phyloP scores from a whole-genome alignment of 805 yeast genomes.

The Saitoella complicata region DNA sequence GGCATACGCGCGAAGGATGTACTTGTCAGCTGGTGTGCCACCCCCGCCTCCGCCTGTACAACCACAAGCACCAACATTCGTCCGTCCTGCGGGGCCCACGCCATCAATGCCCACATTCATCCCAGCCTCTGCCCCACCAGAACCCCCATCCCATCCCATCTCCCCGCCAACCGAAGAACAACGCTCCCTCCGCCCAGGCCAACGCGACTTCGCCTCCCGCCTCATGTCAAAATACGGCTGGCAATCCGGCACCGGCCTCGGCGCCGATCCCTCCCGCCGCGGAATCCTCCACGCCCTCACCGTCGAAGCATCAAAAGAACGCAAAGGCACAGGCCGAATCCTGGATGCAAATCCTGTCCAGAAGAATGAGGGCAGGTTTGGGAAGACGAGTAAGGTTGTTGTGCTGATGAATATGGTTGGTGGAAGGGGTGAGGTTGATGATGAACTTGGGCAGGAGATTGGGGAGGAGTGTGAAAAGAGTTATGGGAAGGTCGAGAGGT shows the following conservation, averaged over 20 bases:
- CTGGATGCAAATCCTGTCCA: neutral
- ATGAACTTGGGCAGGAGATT: neutral
- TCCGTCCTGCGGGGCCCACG: neutral
- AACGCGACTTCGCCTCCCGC: neutral
- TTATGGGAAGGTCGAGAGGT: neutral
- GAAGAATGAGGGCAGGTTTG: neutral
- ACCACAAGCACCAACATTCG: neutral
- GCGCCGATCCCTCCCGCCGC: neutral
- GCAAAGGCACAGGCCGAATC: neutral
- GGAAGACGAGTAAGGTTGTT: neutral
- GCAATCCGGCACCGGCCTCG: neutral
- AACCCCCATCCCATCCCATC: too few species aligned
- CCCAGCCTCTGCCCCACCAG: too few species aligned
- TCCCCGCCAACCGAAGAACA: too few species aligned
- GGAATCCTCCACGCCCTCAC: neutral
- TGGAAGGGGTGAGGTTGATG: neutral
- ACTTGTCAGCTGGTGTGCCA: neutral
- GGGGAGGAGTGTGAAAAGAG: neutral
- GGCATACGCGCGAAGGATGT: neutral
- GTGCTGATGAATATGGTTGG: neutral
- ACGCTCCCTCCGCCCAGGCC: neutral
- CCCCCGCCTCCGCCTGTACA: too few species aligned
- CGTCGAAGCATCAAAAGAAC: neutral
- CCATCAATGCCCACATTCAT: too few species aligned
- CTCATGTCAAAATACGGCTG: neutral